Base-by-base conservation (phyloP, 208 protist species). In the Tritrichomonas musculus region DNA sequence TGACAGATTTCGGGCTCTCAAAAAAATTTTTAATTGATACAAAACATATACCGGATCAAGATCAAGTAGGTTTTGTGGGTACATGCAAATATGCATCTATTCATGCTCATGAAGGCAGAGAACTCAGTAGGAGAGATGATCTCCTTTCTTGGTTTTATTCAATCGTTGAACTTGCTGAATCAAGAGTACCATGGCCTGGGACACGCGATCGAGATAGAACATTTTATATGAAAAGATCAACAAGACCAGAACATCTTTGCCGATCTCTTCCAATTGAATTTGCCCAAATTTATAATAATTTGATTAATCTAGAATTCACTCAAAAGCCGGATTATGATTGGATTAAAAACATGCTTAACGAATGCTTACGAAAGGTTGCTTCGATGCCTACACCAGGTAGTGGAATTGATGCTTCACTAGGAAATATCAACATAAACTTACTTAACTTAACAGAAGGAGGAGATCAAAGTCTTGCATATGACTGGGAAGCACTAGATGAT, bases 91-190 rank as follows among this genome's bases (percentile, higher is more conserved):
- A 88, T 57, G 41, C 77, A 4, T 88, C 77, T 27, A 57, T 88
- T 50, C 44, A 88, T 30, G 77, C 47, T 1, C 77, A 88, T 17
- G 47, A 88, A 33, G 47, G 77, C 14, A 53, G 25, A 20, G 47
- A 57, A 39, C 47, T 60, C 3, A 57, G 47, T 14, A 25, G 47
- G 22, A 41, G 77, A 17, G 77, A 88, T 88, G 77, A 88, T 57
- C n/a, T 88, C 47, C 41, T 88, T 39, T 88, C 77, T 22, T 88
- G 77, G 77, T 88, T 88, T 30, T 88, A 88, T 39, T 88, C 77
- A n/a, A 20, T 88, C 9, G 57, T 88, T 33, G 77, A 88, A 39
- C 20, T 88, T 3, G 77, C 77, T 20, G 47, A 88, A 50, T 25
- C n/a, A 39, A 22, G 47, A 0, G 47, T 88, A 39, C 77, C 77